phyloP scores from a whole-genome alignment of 1,284 basidiomycete genomes.

The Tilletiopsis washingtonensis region DNA sequence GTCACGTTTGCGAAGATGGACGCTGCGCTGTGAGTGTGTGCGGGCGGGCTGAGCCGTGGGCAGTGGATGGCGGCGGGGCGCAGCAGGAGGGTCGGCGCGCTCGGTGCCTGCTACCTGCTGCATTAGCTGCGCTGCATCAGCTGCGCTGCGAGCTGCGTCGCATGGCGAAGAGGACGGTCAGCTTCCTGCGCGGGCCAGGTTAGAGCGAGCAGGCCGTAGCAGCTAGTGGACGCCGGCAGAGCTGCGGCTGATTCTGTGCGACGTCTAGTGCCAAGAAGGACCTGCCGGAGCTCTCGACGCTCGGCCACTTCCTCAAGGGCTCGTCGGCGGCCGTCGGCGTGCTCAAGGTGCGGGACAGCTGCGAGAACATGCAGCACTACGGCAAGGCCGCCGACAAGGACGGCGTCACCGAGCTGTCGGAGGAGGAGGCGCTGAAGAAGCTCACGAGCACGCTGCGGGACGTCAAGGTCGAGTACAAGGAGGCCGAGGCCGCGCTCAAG shows the following conservation, averaged over 20 bases:
- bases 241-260: slow-evolving; percentile 1
- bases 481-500: slow-evolving; percentile 42
- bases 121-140: no score
- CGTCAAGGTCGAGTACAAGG: slow-evolving; percentile 35
- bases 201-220: no score
- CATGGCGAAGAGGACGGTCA: no score
- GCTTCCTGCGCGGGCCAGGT: no score
- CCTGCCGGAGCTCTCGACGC: slow-evolving; percentile 60
- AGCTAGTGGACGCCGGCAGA: no score
- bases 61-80: no score
- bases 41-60: no score
- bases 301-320: slow-evolving; percentile 90
- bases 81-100: no score
- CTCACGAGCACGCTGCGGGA: slow-evolving; percentile 21
- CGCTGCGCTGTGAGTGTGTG: slow-evolving; percentile 65
- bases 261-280: slow-evolving; percentile 55
- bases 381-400: slow-evolving; percentile 54
- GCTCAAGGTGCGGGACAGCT: slow-evolving; percentile 67
- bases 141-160: no score
- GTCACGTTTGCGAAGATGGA: slow-evolving; percentile 73
- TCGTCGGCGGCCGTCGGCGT: slow-evolving; percentile 85
- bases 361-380: slow-evolving; percentile 79
- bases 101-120: no score
- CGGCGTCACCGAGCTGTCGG: slow-evolving; percentile 22
- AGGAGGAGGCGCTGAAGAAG: slow-evolving; percentile 26